Evolutionary conservation across 106 monocot species (phyloP), one percentile per base, ranked within the genome.

Genomic region (Iris macrosiphon): DNA sequence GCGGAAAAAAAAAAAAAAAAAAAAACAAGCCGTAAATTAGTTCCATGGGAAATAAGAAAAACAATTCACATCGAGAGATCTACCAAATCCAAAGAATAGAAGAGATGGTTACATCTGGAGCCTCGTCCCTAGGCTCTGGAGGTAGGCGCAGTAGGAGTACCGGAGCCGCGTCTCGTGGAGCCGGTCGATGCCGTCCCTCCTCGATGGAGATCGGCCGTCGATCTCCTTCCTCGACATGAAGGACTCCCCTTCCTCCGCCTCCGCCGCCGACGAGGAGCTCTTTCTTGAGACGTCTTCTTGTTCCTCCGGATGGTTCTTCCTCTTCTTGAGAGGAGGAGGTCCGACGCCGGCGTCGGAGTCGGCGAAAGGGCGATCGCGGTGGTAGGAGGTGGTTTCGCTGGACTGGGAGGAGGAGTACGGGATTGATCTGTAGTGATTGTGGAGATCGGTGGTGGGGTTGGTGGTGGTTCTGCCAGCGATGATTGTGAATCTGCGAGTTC

Each of bases 201-300:
- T 75, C 29, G 94, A 95, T 6, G 94, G 94, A 18, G 94, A 95
- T 49, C 73, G 79, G 45, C 81, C 40, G 50, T 95, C 94, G 27
- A 95, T 84, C 79, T 89, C 89, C 17, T 89, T 89, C 65, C 76
- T 82, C 17, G 85, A 85, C 72, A 95, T 64, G 49, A 82, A 58
- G 1, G 8, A 11, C 8, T 21, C 46, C 0, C 24, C 46, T 8
- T 5, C 19, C 9, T 21, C 46, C 2, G 46, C 46, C 24, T 21
- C 22, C 0, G 21, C 44, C 24, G 6, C 48, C 12, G 48, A 24
- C n/a, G n/a, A n/a, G n/a, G n/a, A n/a, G n/a, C n/a, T n/a, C n/a
- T n/a, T n/a, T n/a, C n/a, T n/a, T n/a, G n/a, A n/a, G n/a, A n/a
- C n/a, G n/a, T n/a, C n/a, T n/a, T n/a, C n/a, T n/a, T n/a, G n/a